A percentile compares a stretch with the other conserved stretches of the same genome.
phyloP scores from a whole-genome alignment of 441 rosid species.

The Theobroma grandiflorum region DNA sequence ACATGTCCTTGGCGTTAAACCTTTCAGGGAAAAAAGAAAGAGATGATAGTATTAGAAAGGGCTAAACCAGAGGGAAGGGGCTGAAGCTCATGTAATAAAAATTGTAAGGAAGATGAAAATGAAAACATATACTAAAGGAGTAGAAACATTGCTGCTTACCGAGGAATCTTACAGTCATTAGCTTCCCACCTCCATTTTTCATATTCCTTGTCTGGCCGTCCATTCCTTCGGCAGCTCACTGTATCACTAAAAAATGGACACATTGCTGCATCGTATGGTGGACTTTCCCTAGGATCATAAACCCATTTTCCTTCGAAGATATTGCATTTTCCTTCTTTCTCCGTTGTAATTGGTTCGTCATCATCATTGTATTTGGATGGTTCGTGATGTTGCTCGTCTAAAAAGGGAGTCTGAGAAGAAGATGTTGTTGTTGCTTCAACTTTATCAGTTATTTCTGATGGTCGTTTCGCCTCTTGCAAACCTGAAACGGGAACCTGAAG shows the following conservation, averaged over 20 bases:
- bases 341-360: background rate
- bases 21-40: slow-evolving; percentile 20
- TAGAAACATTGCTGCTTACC: slow-evolving; percentile 30
- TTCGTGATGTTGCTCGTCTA: background rate
- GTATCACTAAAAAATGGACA: slow-evolving; percentile 60
- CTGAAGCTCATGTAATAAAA: background rate
- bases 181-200: slow-evolving; percentile 67
- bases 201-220: slow-evolving; percentile 52
- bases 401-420: background rate
- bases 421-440: background rate
- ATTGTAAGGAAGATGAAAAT: slow-evolving; percentile 3
- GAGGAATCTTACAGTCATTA: slow-evolving; percentile 49
- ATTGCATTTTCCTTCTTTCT: slow-evolving; percentile 36
- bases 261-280: slow-evolving; percentile 35
- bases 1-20: slow-evolving; percentile 50
- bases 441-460: background rate
- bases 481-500: background rate
- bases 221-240: slow-evolving; percentile 57
- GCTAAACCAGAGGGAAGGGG: background rate
- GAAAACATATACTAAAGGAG: background rate
- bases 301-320: slow-evolving; percentile 62
- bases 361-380: background rate
- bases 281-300: slow-evolving; percentile 44
- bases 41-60: too few relatives aligned
- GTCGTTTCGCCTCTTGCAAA: background rate